Evolutionary conservation across 805 yeast species (phyloP), one percentile per base, ranked within the genome.

Genomic region (Grigorovia jiainica): DNA sequence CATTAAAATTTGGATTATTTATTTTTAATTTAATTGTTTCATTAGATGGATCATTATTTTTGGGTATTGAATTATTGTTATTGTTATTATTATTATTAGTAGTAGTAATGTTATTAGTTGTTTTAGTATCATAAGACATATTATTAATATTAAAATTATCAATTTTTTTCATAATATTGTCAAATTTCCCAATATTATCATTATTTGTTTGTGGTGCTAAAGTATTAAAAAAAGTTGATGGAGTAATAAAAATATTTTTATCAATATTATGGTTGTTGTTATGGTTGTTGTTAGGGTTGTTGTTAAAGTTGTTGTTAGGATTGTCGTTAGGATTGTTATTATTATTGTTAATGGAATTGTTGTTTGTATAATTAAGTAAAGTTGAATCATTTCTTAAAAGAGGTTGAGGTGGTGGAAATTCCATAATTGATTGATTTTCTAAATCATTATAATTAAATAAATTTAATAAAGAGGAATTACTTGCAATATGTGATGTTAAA

Each of bases 1-100:
- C 72, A 47, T 79, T 67, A 40, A 70, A 55, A 47, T 76, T 43
- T n/a, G n/a, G n/a, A n/a, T n/a, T n/a, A n/a, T n/a, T n/a, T n/a
- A n/a, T n/a, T n/a, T n/a, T n/a, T n/a, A n/a, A n/a, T n/a, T n/a
- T n/a, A n/a, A n/a, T n/a, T n/a, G n/a, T n/a, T n/a, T n/a, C n/a
- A n/a, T n/a, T n/a, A n/a, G n/a, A n/a, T n/a, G n/a, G n/a, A n/a
- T n/a, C n/a, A 69, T 67, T 15, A 65, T 69, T 20, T 9, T 18
- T 20, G 2, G 36, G 8, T 15, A 39, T 33, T 17, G 11, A 29
- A n/a, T 44, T 39, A 9, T 25, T 25, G 11, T 20, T 35, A 17
- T 35, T 24, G 15, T 8, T 6, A 15, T 27, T 13, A 27, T 27
- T 10, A 13, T 27, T 27, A 30, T 23, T 31, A 13, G 25, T n/a